Base-by-base conservation (phyloP, 1,284 basidiomycete species). In the Sporisorium graminicola region DNA sequence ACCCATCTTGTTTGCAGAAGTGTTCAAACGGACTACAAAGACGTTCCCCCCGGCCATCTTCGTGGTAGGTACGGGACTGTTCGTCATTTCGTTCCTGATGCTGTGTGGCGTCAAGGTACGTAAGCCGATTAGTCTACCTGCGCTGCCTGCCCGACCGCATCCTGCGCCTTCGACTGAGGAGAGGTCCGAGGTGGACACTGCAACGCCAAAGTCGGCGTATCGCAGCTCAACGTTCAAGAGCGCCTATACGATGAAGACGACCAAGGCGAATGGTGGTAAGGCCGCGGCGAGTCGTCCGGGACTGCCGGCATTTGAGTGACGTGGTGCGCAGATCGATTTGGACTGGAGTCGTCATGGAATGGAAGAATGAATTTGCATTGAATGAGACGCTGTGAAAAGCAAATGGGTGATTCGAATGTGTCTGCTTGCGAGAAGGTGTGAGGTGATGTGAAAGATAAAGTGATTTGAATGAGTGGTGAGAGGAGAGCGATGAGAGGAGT, bases 1-100 rank as follows among this genome's bases (percentile, higher is more conserved):
- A 1, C 84, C 84, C 0, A 56, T 82, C 29, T 44, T 85, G 42
- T 85, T 85, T 40, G 77, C 80, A 6, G 46, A 72, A 20, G 53
- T 80, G 3, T 85, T 82, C 43, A 63, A 71, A 35, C 24, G 52
- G 1, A 82, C 78, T 1, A 78, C 74, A 7, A 65, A 71, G 35
- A 66, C 63, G 9, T 77, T 73, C 44, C 72, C 77, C 1, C 50
- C 65, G 9, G 72, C 79, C 5, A 83, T 83, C 65, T 83, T 83
- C 54, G 55, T 68, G 1, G 53, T 81, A 2, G 79, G 63, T 8
- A 58, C 70, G 0, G 72, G 40, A 9, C 20, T 81, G 40, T 81
- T 77, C 27, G 22, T 77, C 31, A 27, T 74, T 6, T 53, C 78
- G 1, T 56, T 74, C 13, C 18, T 70, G 1, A 14, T 78, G 51